phyloP scores from a whole-genome alignment of 1,284 basidiomycete genomes.

The Pseudozyma tsukubaensis region DNA sequence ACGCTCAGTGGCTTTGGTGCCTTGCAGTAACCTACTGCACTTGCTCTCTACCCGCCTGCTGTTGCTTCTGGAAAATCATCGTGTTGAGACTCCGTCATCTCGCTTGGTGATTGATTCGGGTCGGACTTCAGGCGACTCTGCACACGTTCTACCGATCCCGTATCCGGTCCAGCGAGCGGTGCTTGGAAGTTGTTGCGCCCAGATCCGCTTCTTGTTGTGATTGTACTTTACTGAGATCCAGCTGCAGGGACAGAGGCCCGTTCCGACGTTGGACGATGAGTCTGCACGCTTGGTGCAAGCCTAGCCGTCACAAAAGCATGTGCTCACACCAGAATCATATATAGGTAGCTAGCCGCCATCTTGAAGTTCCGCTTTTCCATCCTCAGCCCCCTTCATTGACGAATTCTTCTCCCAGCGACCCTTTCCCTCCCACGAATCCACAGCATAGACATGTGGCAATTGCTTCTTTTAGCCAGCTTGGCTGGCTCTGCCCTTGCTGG shows the following conservation, averaged over 20 bases:
- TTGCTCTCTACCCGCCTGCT: not conserved
- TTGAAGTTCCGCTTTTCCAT: not conserved
- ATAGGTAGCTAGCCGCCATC: not conserved
- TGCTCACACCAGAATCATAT: not conserved
- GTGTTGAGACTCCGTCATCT: not conserved
- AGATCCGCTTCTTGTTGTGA: not conserved
- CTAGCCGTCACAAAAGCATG: not conserved
- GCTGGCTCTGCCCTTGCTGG: constrained; percentile 39
- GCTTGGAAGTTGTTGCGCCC: not conserved
- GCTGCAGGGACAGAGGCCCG: not conserved
- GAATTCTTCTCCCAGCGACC: not conserved
- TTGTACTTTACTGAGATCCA: not conserved
- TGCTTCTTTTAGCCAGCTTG: constrained; percentile 29
- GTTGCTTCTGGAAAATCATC: not conserved
- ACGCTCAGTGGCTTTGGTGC: too few relatives aligned
- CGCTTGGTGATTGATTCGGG: not conserved
- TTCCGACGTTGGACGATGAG: not conserved
- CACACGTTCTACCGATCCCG: constrained; percentile 4
- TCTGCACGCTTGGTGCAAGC: not conserved
- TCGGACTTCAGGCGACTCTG: constrained; percentile 18
- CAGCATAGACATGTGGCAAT: constrained; percentile 16
- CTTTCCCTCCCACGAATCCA: not conserved
- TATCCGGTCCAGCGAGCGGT: not conserved
- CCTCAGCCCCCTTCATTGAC: not conserved
- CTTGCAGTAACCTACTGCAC: too few relatives aligned